Percentiles rank a stretch among this genome's conserved stretches.
Evolutionary conservation across 495 filamentous ascomycete genomes (phyloP).

Genomic region (Aspergillus indologenus): DNA sequence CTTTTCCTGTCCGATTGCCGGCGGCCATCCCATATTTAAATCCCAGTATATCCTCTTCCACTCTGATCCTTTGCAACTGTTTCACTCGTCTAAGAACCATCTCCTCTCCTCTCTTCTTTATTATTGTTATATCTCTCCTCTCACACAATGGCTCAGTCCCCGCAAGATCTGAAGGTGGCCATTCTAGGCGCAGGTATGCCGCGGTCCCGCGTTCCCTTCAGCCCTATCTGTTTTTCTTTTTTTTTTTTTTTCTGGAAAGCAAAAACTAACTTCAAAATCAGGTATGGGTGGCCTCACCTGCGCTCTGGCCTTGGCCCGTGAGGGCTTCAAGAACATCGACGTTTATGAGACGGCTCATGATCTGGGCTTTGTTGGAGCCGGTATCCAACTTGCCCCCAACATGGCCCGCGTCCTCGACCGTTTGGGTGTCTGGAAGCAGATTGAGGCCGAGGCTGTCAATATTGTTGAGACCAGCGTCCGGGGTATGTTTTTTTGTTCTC

Average conservation of each 20-base stretch:
- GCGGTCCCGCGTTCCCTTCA: background rate
- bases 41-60: background rate
- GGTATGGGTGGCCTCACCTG: slow-evolving; percentile 76
- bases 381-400: slow-evolving; percentile 79
- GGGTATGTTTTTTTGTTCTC: slow-evolving; percentile 29
- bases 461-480: slow-evolving; percentile 52
- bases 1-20: background rate
- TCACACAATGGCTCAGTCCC: slow-evolving; percentile 27
- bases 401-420: slow-evolving; percentile 71
- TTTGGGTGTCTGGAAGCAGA: slow-evolving; percentile 65
- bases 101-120: background rate
- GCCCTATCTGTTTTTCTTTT: background rate
- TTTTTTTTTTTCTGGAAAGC: background rate
- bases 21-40: slow-evolving; percentile 4
- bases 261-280: slow-evolving; percentile 19
- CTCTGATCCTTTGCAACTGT: background rate
- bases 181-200: slow-evolving; percentile 40
- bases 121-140: background rate
- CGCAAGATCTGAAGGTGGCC: slow-evolving; percentile 43
- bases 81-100: background rate
- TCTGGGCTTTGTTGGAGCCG: slow-evolving; percentile 77
- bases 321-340: slow-evolving; percentile 68
- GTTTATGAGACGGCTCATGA: slow-evolving; percentile 72
- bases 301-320: slow-evolving; percentile 69
- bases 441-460: slow-evolving; percentile 60